These are phyloP conservation scores for Chalaropsis thielavioides DNA, from an alignment of 2,329 filamentous ascomycete species.

Conservation along the genomic window DNA sequence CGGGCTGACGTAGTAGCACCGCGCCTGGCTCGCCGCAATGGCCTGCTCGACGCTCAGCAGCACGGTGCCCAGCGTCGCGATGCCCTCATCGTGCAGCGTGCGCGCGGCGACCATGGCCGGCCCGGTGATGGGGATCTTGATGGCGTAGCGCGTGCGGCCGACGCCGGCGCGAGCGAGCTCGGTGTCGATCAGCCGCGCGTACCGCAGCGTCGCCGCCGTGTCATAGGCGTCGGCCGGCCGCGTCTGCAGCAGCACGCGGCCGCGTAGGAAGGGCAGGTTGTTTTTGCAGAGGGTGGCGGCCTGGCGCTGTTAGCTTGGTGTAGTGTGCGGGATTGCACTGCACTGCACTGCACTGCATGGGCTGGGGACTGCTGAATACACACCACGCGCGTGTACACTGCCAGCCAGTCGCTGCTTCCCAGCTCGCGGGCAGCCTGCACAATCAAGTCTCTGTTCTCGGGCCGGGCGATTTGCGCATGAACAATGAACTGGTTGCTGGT, in stretches of 20 bases:
- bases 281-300: conserved; percentile 34
- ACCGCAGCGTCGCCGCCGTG: conserved; percentile 30
- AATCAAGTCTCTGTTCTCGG: conserved; percentile 31
- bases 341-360: too few relatives aligned
- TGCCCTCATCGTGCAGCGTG: conserved; percentile 30
- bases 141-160: conserved; percentile 32
- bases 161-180: conserved; percentile 34
- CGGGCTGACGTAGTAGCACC: conserved; percentile 34
- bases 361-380: neutral
- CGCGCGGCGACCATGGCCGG: conserved; percentile 33
- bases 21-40: conserved; percentile 35
- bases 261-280: conserved; percentile 32
- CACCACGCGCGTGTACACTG: conserved; percentile 34
- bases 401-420: conserved; percentile 32
- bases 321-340: too few relatives aligned
- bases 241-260: conserved; percentile 35
- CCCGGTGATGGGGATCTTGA: conserved; percentile 38
- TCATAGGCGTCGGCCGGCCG: conserved; percentile 34
- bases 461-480: conserved; percentile 31
- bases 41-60: conserved; percentile 35
- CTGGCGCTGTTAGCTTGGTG: conserved; percentile 19
- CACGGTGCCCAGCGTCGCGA: conserved; percentile 34
- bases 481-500: conserved; percentile 38
- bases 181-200: conserved; percentile 32
- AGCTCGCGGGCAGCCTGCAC: conserved; percentile 30